Conservation (phyloP, 345 rosid genomes). For the Melaleuca alternifolia region DNA sequence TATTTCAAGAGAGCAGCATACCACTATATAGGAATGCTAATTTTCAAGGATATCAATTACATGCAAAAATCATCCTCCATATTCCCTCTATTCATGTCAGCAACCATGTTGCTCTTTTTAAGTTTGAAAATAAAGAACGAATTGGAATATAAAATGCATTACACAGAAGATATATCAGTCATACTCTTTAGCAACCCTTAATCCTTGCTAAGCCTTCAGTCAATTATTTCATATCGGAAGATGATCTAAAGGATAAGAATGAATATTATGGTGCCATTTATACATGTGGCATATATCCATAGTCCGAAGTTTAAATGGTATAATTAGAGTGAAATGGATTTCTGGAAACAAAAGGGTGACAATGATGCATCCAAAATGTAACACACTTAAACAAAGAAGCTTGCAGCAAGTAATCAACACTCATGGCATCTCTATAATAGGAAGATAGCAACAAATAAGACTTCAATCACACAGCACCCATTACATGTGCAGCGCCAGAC, state of each 20-base stretch:
- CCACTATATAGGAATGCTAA: background rate
- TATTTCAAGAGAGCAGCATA: too few species aligned
- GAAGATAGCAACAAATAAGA: background rate
- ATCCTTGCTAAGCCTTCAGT: background rate
- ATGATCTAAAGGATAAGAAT: background rate
- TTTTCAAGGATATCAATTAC: constrained; percentile 1
- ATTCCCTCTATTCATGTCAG: background rate
- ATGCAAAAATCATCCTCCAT: background rate
- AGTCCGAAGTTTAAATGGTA: background rate
- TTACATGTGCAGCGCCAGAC: background rate
- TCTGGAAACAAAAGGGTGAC: background rate
- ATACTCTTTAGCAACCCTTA: background rate
- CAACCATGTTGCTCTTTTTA: background rate
- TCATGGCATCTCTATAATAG: background rate
- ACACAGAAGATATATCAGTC: background rate
- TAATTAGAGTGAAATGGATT: background rate
- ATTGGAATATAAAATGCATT: background rate
- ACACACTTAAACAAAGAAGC: background rate
- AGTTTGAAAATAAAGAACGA: background rate
- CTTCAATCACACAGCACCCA: background rate
- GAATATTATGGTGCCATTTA: background rate
- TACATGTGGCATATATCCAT: background rate
- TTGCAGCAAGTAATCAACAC: background rate
- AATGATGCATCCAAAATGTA: background rate
- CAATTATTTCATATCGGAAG: background rate